Percentiles rank a stretch among this genome's conserved stretches.
phyloP scores from a whole-genome alignment of 2,329 filamentous ascomycete species.

The Niveomyces coronatus region DNA sequence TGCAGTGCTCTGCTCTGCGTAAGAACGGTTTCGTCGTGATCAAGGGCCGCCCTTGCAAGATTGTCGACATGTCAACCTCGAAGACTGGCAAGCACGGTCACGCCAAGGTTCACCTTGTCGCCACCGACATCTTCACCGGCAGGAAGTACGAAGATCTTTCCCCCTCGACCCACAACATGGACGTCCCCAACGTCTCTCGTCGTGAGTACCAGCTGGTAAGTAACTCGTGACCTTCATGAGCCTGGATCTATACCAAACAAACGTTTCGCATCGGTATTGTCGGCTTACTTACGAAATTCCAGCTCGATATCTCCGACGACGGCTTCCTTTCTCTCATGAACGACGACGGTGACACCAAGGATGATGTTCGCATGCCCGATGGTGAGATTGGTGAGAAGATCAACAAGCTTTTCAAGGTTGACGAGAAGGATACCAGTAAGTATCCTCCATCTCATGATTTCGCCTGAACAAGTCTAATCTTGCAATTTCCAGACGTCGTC shows the following conservation, averaged over 20 bases:
- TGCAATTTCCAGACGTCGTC: conserved; percentile 61
- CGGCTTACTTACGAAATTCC: conserved; percentile 3
- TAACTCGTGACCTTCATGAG: conserved; percentile 15
- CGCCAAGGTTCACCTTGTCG: conserved; percentile 98
- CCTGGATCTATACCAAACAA: no score
- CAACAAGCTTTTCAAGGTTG: conserved; percentile 62
- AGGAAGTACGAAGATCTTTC: conserved; percentile 99
- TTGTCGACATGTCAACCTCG: conserved; percentile 99
- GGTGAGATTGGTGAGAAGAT: conserved; percentile 85
- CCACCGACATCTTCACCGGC: conserved; percentile 97
- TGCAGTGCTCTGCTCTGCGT: conserved; percentile 99
- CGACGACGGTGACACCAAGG: conserved; percentile 78
- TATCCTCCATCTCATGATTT: conserved; percentile 17
- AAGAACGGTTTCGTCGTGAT: conserved; percentile 99
- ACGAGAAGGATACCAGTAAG: conserved; percentile 94
- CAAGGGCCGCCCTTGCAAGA: conserved; percentile 99
- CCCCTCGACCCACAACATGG: conserved; percentile 96
- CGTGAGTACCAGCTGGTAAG: conserved; percentile 91
- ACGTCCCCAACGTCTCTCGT: conserved; percentile 88
- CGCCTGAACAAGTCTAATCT: conserved; percentile 13
- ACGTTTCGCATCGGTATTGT: background rate
- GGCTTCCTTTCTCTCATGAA: conserved; percentile 91
- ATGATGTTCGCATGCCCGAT: conserved; percentile 89
- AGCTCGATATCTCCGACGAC: conserved; percentile 92
- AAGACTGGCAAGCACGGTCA: conserved; percentile 99